Evolutionary conservation across 108 stramenopile species (phyloP), one percentile per base, ranked within the genome.

Genomic region (Aurantiochytrium sp.): DNA sequence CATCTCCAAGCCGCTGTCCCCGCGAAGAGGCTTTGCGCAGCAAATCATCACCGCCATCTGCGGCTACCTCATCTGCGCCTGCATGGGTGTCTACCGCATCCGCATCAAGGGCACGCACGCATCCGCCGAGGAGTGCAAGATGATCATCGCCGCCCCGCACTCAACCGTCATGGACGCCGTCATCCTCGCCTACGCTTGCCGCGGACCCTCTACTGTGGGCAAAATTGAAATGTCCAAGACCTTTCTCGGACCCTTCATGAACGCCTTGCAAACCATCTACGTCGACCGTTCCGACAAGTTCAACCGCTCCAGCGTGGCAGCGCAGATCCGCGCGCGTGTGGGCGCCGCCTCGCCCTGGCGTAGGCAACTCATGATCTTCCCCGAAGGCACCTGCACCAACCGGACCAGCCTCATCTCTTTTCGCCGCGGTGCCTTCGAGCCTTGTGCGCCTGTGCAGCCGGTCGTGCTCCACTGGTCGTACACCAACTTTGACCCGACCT

Each of bases 321-420:
- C n/a, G 49, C 23, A 47, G 51, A 83, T 83, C 51, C 45, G 51
- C 49, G 51, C 12, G 10, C 76, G 76, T 45, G 76, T 83, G 18
- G n/a, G 49, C 10, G 49, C 45, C 19, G 51, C 45, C 51, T 83
- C 76, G 10, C 6, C 12, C 16, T 83, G 76, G 76, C 45, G 28
- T 1, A 45, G 58, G 57, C 88, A 72, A 5, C 60, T 91, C 21
- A 5, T 91, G 29, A 55, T 91, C 21, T 91, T 91, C 57, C 91
- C 91, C 43, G 91, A 91, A 60, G 91, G 89, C 8, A 91, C 91
- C 21, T 89, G 88, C 44, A 60, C 76, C 18, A 91, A 88, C 83
- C 88, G 91, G 53, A 57, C 42, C 21, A 88, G 88, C 47, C 45
- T 91, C 21, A 87, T 89, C 60, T 35, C 69, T 12, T 91, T 91